These are phyloP conservation scores for Stagonosporopsis tanaceti DNA, from an alignment of 2,329 filamentous ascomycete species.

Conservation along the genomic window DNA sequence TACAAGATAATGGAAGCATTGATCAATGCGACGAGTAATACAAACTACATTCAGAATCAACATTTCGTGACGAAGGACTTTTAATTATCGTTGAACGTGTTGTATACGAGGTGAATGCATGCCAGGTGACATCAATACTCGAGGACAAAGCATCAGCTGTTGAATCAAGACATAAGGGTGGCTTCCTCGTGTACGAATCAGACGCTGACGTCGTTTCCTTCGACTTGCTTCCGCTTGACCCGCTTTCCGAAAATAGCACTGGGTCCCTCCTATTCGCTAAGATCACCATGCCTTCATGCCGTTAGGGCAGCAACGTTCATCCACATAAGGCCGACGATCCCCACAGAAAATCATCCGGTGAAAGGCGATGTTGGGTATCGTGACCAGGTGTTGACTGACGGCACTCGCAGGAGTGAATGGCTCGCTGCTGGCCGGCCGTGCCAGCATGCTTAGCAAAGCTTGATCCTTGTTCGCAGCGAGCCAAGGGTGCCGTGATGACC, in stretches of 20 bases:
- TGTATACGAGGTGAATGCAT: neutral
- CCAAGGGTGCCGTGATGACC: neutral
- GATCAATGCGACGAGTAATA: slow-evolving; percentile 11
- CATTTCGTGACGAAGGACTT: neutral
- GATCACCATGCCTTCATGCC: slow-evolving; percentile 1
- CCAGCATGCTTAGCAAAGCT: slow-evolving; percentile 14
- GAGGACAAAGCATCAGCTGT: neutral
- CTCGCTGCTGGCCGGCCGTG: neutral
- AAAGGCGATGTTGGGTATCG: neutral
- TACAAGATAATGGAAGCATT: slow-evolving; percentile 10
- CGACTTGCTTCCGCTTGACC: neutral
- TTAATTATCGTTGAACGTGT: neutral
- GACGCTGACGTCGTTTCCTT: slow-evolving; percentile 1
- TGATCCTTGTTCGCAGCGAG: neutral
- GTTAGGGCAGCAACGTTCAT: slow-evolving; percentile 9
- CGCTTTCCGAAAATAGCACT: slow-evolving; percentile 18
- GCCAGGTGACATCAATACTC: neutral
- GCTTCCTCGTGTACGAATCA: slow-evolving; percentile 12
- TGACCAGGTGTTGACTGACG: neutral
- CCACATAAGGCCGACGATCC: slow-evolving; percentile 5
- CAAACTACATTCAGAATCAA: slow-evolving; percentile 10
- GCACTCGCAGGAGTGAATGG: neutral
- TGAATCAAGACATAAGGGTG: neutral
- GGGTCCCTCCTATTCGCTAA: slow-evolving; percentile 2
- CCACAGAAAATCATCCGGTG: slow-evolving; percentile 10